These are phyloP conservation scores for Mucor indicus DNA, from an alignment of 371 early-diverging fungal species.

Conservation along the genomic window DNA sequence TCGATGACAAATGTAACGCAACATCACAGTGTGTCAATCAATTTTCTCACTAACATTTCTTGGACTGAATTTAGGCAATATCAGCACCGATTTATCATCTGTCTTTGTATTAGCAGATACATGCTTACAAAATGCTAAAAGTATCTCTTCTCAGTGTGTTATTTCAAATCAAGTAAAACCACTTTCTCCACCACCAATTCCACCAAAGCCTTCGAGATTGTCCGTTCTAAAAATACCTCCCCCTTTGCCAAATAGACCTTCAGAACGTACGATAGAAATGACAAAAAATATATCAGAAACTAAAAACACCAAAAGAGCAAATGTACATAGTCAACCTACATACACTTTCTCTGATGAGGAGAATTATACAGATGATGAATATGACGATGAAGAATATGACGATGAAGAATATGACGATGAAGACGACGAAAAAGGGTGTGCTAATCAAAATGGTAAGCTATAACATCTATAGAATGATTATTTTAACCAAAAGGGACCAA, in stretches of 20 bases:
- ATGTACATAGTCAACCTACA: no score
- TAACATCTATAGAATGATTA: no score
- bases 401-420: conserved; percentile 5
- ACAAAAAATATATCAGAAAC: background rate
- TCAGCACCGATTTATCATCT: conserved; percentile 13
- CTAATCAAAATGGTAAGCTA: background rate
- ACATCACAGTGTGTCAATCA: background rate
- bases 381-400: conserved; percentile 14
- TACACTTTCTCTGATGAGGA: background rate
- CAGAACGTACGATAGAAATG: background rate
- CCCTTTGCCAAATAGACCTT: conserved; percentile 32
- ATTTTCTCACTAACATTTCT: background rate
- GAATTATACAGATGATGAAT: conserved; percentile 13
- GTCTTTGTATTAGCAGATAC: conserved; percentile 30
- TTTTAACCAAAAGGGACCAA: no score
- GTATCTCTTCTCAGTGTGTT: no score
- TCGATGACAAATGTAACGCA: conserved; percentile 35
- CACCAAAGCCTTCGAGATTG: conserved; percentile 26
- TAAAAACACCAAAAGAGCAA: background rate
- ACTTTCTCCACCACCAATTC: conserved; percentile 22
- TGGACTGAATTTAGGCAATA: background rate
- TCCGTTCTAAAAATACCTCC: conserved; percentile 18
- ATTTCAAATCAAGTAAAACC: background rate
- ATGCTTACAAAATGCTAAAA: conserved; percentile 31
- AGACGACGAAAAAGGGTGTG: no score